These are phyloP conservation scores for Farysia itapuensis DNA, from an alignment of 1,284 basidiomycete genomes.

Conservation along the genomic window DNA sequence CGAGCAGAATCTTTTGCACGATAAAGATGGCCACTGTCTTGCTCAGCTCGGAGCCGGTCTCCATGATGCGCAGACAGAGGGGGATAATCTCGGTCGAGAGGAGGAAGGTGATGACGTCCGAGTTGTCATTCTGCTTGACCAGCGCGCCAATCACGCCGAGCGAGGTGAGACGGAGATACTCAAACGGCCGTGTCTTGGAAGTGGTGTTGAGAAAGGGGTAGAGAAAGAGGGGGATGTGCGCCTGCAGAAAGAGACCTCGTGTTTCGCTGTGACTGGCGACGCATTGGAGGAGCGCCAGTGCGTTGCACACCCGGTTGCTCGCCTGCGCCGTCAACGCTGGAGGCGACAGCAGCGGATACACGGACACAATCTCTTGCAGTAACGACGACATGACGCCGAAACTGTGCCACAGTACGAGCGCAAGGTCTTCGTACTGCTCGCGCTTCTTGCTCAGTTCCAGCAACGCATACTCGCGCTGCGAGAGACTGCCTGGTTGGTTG, in stretches of 20 bases:
- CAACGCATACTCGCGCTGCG: constrained; percentile 55
- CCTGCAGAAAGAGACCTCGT: constrained; percentile 61
- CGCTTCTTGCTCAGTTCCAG: constrained; percentile 98
- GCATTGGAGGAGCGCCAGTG: constrained; percentile 93
- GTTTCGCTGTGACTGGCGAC: constrained; percentile 66
- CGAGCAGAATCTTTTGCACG: constrained; percentile 97
- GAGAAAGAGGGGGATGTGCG: constrained; percentile 96
- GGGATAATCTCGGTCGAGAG: constrained; percentile 99
- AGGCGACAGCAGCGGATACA: constrained; percentile 93
- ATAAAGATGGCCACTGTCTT: constrained; percentile 99
- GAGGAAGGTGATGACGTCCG: constrained; percentile 97
- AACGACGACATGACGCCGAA: constrained; percentile 99
- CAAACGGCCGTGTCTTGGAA: constrained; percentile 96
- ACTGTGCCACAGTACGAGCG: constrained; percentile 96
- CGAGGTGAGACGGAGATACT: constrained; percentile 95
- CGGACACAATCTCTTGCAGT: constrained; percentile 95
- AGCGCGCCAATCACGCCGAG: constrained; percentile 97
- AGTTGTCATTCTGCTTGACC: constrained; percentile 95
- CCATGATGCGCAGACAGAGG: constrained; percentile 98
- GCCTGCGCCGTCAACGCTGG: constrained; percentile 96
- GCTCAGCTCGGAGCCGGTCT: constrained; percentile 97
- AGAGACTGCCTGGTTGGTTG: constrained; percentile 45
- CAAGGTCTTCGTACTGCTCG: constrained; percentile 98
- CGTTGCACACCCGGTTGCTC: constrained; percentile 99
- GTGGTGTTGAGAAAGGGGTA: constrained; percentile 99